A percentile compares a stretch with the other conserved stretches of the same genome.
Conservation (phyloP, 441 rosid species). For the Gossypium schwendimanii region DNA sequence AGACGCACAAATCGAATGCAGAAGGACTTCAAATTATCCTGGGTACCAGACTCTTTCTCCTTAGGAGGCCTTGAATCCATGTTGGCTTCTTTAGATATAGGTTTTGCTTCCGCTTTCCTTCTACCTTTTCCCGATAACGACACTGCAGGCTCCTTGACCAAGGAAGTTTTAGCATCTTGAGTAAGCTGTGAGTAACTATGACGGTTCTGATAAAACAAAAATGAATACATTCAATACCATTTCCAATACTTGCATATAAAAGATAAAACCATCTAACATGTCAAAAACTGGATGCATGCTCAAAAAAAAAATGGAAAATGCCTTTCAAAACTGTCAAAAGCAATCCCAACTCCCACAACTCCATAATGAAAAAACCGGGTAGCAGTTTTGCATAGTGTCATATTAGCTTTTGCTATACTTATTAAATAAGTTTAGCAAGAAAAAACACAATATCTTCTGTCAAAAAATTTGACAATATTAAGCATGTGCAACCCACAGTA, state of each 20-base stretch:
- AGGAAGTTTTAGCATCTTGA: slow-evolving; percentile 37
- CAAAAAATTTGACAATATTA: neutral
- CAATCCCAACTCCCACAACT: neutral
- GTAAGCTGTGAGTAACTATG: slow-evolving; percentile 53
- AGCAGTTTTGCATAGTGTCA: neutral
- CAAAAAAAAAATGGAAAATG: neutral
- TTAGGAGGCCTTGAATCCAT: slow-evolving; percentile 34
- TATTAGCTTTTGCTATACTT: neutral
- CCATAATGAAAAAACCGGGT: neutral
- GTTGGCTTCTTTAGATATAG: slow-evolving; percentile 38
- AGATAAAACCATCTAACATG: neutral
- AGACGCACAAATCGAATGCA: slow-evolving; percentile 75
- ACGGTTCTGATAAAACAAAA: slow-evolving; percentile 62
- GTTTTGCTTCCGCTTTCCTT: slow-evolving; percentile 45
- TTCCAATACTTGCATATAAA: neutral
- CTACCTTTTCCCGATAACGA: slow-evolving; percentile 47
- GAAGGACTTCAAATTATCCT: slow-evolving; percentile 46
- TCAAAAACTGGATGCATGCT: neutral
- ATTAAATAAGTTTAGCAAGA: neutral
- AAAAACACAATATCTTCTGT: neutral
- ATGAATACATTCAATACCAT: neutral
- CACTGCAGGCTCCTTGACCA: slow-evolving; percentile 39
- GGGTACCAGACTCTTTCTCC: slow-evolving; percentile 37
- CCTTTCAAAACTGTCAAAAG: neutral
- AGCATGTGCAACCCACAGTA: neutral